phyloP scores from a whole-genome alignment of 306 rosid genomes.

The Prunus campanulata region DNA sequence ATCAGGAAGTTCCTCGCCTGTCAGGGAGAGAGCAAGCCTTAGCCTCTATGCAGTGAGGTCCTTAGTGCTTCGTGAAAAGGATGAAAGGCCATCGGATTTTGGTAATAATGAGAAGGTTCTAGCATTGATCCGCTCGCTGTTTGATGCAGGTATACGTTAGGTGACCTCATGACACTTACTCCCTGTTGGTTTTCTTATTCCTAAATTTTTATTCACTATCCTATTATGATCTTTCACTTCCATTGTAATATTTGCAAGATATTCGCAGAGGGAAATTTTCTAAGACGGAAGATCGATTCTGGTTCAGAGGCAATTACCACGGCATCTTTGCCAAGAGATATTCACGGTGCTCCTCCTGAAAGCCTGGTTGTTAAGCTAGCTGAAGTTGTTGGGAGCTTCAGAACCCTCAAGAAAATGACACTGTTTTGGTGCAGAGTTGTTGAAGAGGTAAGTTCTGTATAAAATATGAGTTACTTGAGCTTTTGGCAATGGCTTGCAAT shows the following conservation, averaged over 20 bases:
- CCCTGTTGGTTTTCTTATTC: constrained; percentile 10
- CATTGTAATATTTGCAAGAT: constrained; percentile 86
- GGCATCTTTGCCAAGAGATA: constrained; percentile 72
- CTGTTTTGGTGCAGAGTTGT: constrained; percentile 87
- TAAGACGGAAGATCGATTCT: constrained; percentile 59
- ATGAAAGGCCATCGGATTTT: constrained; percentile 63
- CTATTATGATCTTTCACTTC: constrained; percentile 68
- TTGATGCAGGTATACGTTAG: constrained; percentile 67
- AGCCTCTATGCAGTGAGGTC: constrained; percentile 82
- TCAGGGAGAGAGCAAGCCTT: constrained; percentile 68
- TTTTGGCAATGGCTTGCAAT: constrained; percentile 7
- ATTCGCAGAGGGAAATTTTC: constrained; percentile 87
- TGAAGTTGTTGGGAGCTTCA: constrained; percentile 84
- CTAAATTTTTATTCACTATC: constrained; percentile 27
- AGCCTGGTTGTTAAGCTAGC: constrained; percentile 89
- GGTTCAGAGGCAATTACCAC: constrained; percentile 40
- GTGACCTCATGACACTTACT: constrained; percentile 26
- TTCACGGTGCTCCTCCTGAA: constrained; percentile 94
- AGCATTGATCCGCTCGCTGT: constrained; percentile 59
- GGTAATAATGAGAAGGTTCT: constrained; percentile 58
- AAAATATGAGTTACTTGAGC: constrained; percentile 28
- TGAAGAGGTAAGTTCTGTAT: constrained; percentile 63
- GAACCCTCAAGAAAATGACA: constrained; percentile 62
- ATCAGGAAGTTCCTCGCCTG: constrained; percentile 66
- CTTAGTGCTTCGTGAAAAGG: constrained; percentile 82